These are phyloP conservation scores for Pseudopithomyces chartarum DNA, from an alignment of 2,329 filamentous ascomycete species.

Conservation along the genomic window DNA sequence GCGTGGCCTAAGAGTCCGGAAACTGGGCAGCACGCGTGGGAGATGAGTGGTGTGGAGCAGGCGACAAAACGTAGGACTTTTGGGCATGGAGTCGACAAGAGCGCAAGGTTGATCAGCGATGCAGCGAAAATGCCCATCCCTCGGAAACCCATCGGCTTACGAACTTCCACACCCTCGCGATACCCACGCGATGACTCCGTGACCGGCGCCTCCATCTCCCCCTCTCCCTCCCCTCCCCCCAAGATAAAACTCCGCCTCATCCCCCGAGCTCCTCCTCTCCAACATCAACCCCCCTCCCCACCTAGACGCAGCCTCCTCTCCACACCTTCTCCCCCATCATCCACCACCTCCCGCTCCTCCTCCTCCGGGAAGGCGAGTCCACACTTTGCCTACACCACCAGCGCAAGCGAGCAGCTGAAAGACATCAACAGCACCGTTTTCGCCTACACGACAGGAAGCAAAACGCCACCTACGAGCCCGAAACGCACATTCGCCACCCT, in stretches of 20 bases:
- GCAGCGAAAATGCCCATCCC: conserved; percentile 15
- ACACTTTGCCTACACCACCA: conserved; percentile 27
- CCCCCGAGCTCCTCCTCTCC: conserved; percentile 12
- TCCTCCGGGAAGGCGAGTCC: conserved; percentile 28
- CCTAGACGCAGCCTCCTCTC: conserved; percentile 21
- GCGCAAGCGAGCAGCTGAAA: conserved; percentile 13
- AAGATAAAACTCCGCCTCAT: conserved; percentile 30
- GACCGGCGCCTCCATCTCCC: conserved; percentile 11
- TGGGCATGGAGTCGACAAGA: not conserved
- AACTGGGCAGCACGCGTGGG: conserved; percentile 22
- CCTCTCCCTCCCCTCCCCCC: conserved; percentile 8
- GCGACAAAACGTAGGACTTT: not conserved
- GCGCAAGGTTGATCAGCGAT: conserved; percentile 10
- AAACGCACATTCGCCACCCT: conserved; percentile 3
- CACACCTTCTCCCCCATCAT: conserved; percentile 15
- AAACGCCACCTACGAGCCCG: conserved; percentile 15
- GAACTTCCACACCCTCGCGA: not conserved
- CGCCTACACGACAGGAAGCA: conserved; percentile 20
- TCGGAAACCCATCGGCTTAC: conserved; percentile 19
- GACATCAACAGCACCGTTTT: conserved; percentile 24
- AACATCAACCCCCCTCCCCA: conserved; percentile 5
- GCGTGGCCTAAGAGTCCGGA: conserved; percentile 34
- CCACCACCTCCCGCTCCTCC: conserved; percentile 19
- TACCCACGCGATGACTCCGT: conserved; percentile 17
- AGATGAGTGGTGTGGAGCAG: not conserved